Evolutionary conservation across 2,329 filamentous ascomycete genomes (phyloP).

Genomic region (Neurospora sp.): DNA sequence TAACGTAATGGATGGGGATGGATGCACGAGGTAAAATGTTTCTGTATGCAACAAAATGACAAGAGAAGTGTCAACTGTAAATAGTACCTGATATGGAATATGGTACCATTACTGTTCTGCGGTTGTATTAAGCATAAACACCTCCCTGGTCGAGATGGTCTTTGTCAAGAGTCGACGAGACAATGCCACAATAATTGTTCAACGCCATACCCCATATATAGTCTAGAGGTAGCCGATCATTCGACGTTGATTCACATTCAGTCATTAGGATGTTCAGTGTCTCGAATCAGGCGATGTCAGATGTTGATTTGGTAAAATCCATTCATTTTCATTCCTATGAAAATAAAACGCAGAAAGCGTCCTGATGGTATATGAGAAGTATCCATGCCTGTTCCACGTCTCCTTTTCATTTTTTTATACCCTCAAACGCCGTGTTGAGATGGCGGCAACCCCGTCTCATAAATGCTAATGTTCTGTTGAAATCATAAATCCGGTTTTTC

Average conservation of each 20-base stretch:
- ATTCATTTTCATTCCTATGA: neutral
- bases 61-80: neutral
- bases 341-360: neutral
- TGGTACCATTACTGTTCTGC: too few species aligned
- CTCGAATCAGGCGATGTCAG: neutral
- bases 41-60: neutral
- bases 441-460: constrained; percentile 15
- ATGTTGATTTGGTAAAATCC: neutral
- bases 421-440: constrained; percentile 19
- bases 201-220: too few species aligned
- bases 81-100: neutral
- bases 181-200: too few species aligned
- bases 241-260: neutral
- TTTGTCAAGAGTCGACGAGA: too few species aligned
- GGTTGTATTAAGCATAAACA: too few species aligned
- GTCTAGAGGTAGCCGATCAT: too few species aligned
- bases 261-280: neutral
- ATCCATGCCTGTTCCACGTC: neutral
- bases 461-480: constrained; percentile 19
- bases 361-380: neutral
- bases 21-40: neutral
- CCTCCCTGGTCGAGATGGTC: too few species aligned
- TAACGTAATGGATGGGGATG: neutral
- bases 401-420: constrained; percentile 3
- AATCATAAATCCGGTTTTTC: constrained; percentile 16